These are phyloP conservation scores for Leccinum aurantiacum DNA, from an alignment of 768 basidiomycete genomes.

Conservation along the genomic window DNA sequence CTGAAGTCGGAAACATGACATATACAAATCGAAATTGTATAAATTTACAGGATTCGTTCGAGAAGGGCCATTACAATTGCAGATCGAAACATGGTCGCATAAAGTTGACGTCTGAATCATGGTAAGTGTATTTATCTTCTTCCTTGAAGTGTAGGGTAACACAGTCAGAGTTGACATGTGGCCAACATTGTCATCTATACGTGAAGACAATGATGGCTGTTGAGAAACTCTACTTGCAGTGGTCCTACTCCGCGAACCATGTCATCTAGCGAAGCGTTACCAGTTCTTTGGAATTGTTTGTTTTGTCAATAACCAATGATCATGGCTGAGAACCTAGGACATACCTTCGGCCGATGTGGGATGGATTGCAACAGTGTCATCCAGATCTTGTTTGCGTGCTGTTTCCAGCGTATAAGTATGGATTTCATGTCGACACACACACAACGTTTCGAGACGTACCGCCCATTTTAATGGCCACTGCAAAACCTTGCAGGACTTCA, in stretches of 20 bases:
- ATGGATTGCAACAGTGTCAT: constrained; percentile 90
- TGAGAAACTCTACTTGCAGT: background rate
- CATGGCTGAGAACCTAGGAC: constrained; percentile 20
- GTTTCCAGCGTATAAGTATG: constrained; percentile 7
- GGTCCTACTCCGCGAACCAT: background rate
- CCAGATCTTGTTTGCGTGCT: constrained; percentile 79
- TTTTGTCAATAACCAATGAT: constrained; percentile 16
- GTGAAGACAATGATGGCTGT: background rate
- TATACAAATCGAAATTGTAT: too few species aligned
- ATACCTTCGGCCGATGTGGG: constrained; percentile 82
- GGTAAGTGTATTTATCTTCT: background rate
- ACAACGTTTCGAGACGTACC: constrained; percentile 34
- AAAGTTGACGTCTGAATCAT: background rate
- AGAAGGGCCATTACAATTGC: background rate
- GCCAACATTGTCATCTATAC: background rate
- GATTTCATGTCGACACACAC: background rate
- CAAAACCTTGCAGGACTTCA: constrained; percentile 95
- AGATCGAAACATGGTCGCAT: background rate
- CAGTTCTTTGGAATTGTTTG: constrained; percentile 41
- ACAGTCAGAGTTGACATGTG: background rate
- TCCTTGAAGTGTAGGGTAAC: background rate
- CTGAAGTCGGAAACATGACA: too few species aligned
- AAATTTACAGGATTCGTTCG: background rate
- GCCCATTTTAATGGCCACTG: constrained; percentile 97
- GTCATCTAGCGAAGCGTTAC: constrained; percentile 50